Base-by-base conservation (phyloP, 305 asterid species). In the Fraxinus nigra region DNA sequence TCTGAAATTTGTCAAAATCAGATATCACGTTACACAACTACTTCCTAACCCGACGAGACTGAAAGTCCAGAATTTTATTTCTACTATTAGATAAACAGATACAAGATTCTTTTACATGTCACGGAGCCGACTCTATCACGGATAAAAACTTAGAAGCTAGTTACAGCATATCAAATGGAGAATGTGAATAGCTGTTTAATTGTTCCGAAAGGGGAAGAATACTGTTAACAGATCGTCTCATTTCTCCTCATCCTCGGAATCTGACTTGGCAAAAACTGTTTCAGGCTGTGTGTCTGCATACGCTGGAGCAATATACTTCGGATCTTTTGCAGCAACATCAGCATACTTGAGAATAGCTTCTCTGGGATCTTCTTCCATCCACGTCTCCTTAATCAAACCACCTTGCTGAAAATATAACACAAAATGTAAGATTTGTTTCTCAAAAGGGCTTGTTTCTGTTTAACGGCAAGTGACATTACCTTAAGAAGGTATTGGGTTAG, bases 351-450 rank as follows among this genome's bases (percentile, higher is more conserved):
- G 89, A 80, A 95, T 95, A 75, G 98, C 97, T 88, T 92, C 98
- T 89, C 99, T 88, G 24, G 98, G 98, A 85, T 95, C 99, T 91
- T 93, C 98, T 1, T 95, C 98, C 97, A 91, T 93, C 99, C 99
- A 95, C 67, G 95, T 90, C 85, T 93, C 99, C 87, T 93, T 92
- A 20, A 95, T 88, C 94, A 93, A 80, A 28, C 99, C 99, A 85
- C 97, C 99, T 92, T 93, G 91, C 99, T 95, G 98, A 82, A 89
- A 87, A 81, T 51, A 73, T 43, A 72, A 33, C 65, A 5, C 20
- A 54, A 33, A 72, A 46, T 34, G 76, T 84, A 9, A 80, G 63
- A 16, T 56, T 22, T 61, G 26, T 77, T 82, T 54, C 14, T 35
- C 7, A 4, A 51, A 22, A 46, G 30, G 34, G 0, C 69, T 61